Conservation (phyloP, 2,329 filamentous ascomycete genomes). For the Hypocreales sp. region DNA sequence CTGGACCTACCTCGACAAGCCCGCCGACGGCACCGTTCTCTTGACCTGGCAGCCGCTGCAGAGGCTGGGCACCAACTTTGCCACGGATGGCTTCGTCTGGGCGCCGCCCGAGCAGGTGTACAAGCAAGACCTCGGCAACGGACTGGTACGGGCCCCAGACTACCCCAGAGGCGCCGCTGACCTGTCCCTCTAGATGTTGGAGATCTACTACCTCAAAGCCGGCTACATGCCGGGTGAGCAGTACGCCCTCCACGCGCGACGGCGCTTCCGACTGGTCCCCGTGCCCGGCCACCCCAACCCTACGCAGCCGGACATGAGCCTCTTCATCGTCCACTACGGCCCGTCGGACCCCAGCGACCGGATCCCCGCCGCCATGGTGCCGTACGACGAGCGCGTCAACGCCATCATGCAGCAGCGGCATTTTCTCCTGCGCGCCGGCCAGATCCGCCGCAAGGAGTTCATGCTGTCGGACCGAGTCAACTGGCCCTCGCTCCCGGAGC, state of each 20-base stretch:
- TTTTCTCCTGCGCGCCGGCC: conserved; percentile 59
- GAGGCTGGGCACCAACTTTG: conserved; percentile 55
- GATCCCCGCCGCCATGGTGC: conserved; percentile 53
- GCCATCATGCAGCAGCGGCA: conserved; percentile 43
- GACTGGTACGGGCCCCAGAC: conserved; percentile 32
- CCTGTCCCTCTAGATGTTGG: conserved; percentile 62
- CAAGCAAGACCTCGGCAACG: conserved; percentile 53
- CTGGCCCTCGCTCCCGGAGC: conserved; percentile 67
- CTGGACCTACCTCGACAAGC: conserved; percentile 82
- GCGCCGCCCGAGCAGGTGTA: conserved; percentile 64
- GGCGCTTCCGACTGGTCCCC: conserved; percentile 73
- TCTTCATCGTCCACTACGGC: conserved; percentile 88
- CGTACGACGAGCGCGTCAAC: conserved; percentile 45
- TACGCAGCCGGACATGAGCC: conserved; percentile 58
- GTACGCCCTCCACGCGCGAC: conserved; percentile 60
- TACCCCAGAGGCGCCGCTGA: too few relatives aligned
- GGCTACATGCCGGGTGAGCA: conserved; percentile 69
- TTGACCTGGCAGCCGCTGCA: conserved; percentile 78
- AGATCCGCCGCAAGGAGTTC: conserved; percentile 81
- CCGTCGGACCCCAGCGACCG: conserved; percentile 60
- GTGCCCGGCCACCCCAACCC: conserved; percentile 53
- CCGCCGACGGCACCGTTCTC: conserved; percentile 66
- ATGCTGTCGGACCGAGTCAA: conserved; percentile 81
- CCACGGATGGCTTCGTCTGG: conserved; percentile 90
- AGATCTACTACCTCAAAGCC: conserved; percentile 69